Percentiles rank a stretch among this genome's conserved stretches.
Conservation (phyloP, 2,329 filamentous ascomycete genomes). For the Xylaria sp. region DNA sequence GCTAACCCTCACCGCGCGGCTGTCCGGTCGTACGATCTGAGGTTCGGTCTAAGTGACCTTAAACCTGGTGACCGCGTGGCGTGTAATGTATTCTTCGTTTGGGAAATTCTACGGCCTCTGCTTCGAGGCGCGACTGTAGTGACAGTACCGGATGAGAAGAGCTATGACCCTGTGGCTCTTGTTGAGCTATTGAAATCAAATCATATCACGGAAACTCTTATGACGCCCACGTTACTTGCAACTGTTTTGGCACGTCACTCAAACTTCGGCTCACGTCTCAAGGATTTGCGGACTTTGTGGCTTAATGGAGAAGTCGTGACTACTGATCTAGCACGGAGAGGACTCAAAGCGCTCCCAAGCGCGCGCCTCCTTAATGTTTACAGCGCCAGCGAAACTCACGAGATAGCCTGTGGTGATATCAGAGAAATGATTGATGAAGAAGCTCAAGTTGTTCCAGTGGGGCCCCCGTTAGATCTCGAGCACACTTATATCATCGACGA, state of each 20-base stretch:
- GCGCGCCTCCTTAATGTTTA: conserved; percentile 81
- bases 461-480: conserved; percentile 73
- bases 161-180: conserved; percentile 80
- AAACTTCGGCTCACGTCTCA: conserved; percentile 70
- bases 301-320: conserved; percentile 86
- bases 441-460: conserved; percentile 77
- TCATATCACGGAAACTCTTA: conserved; percentile 80
- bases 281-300: conserved; percentile 77
- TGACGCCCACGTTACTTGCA: conserved; percentile 83
- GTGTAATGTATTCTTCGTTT: conserved; percentile 90
- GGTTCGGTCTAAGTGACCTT: conserved; percentile 77
- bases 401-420: conserved; percentile 82
- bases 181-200: conserved; percentile 75
- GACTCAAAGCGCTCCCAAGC: conserved; percentile 73
- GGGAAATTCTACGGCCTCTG: conserved; percentile 83
- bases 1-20: conserved; percentile 81
- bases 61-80: conserved; percentile 79
- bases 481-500: conserved; percentile 80
- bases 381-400: conserved; percentile 84
- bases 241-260: conserved; percentile 78
- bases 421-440: conserved; percentile 72
- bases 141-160: conserved; percentile 78
- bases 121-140: conserved; percentile 81
- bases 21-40: conserved; percentile 77
- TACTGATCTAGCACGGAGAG: conserved; percentile 77